Conservation (phyloP, 2,329 filamentous ascomycete species). For the Clathrospora elynae region DNA sequence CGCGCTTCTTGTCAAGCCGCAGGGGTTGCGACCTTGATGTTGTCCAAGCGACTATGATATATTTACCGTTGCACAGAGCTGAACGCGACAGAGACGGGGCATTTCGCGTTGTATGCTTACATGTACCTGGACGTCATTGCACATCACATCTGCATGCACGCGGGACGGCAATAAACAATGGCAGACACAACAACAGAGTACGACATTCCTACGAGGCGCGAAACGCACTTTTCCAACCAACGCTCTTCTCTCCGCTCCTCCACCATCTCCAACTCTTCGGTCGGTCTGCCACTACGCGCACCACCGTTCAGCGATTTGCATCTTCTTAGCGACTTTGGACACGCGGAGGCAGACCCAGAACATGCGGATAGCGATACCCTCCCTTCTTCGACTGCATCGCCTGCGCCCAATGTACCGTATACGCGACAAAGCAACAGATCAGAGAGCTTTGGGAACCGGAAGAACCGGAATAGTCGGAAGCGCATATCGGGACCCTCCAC, state of each 20-base stretch:
- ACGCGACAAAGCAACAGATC: constrained; percentile 5
- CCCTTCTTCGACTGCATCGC: constrained; percentile 16
- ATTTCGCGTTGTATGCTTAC: no score
- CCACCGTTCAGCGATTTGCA: constrained; percentile 19
- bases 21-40: no score
- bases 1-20: not conserved
- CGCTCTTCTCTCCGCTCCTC: constrained; percentile 39
- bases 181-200: constrained; percentile 32
- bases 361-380: constrained; percentile 21
- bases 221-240: constrained; percentile 44
- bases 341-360: constrained; percentile 13
- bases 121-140: constrained; percentile 19
- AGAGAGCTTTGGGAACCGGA: constrained; percentile 5
- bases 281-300: constrained; percentile 19
- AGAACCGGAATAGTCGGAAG: constrained; percentile 4
- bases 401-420: constrained; percentile 24
- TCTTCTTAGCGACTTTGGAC: constrained; percentile 25
- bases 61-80: no score
- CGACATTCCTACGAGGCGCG: constrained; percentile 28
- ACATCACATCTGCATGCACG: constrained; percentile 11
- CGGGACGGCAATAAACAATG: constrained; percentile 21
- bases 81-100: no score
- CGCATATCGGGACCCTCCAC: constrained; percentile 9
- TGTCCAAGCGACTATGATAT: no score
- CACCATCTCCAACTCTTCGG: constrained; percentile 16